phyloP scores from a whole-genome alignment of 2,329 filamentous ascomycete species.

The Stagonosporopsis cucurbitacearum region DNA sequence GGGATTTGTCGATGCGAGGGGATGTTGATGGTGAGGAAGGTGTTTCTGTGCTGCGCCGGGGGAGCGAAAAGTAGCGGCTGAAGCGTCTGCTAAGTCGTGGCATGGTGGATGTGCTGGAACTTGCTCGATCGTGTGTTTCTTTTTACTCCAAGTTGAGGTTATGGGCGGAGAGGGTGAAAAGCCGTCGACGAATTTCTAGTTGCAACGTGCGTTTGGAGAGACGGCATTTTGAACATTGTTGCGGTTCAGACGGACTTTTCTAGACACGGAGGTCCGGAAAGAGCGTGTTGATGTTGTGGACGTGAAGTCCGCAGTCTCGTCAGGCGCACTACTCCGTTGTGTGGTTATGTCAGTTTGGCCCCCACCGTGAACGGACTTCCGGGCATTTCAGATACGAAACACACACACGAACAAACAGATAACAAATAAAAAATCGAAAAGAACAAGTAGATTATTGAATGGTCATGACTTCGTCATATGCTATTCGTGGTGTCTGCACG shows the following conservation, averaged over 20 bases:
- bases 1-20: not conserved
- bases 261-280: not conserved
- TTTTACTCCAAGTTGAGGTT: not conserved
- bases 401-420: not conserved
- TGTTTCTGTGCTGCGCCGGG: not conserved
- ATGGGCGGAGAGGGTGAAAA: not conserved
- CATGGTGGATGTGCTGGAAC: not conserved
- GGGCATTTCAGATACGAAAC: not conserved
- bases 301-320: not conserved
- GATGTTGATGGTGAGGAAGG: not conserved
- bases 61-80: slow-evolving; percentile 3
- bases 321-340: not conserved
- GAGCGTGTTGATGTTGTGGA: not conserved
- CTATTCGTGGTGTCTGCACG: not conserved
- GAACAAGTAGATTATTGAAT: not conserved
- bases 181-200: not conserved
- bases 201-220: not conserved
- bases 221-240: not conserved
- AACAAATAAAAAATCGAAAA: not conserved
- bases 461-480: not conserved
- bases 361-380: not conserved
- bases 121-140: not conserved
- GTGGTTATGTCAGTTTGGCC: not conserved
- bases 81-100: slow-evolving; percentile 2
- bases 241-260: not conserved